These are phyloP conservation scores for Raffaelea albimanens DNA, from an alignment of 2,329 filamentous ascomycete species.

Conservation along the genomic window DNA sequence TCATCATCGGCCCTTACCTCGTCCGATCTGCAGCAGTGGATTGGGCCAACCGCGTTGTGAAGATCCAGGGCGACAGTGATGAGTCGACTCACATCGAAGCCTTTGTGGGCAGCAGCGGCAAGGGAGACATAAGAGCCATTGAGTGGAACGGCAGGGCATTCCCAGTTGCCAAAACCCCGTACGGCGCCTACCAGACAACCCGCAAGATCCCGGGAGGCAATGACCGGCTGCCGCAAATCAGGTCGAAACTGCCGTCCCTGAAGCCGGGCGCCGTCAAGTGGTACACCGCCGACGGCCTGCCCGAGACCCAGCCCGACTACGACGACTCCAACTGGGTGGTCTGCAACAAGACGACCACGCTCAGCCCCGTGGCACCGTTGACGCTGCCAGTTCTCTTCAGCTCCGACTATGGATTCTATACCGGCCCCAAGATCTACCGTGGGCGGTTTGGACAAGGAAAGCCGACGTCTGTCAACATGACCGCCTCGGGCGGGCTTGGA, in stretches of 20 bases:
- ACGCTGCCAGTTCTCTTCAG: conserved; percentile 57
- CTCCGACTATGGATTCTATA: conserved; percentile 62
- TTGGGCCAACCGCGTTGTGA: conserved; percentile 20
- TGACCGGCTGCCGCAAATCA: conserved; percentile 22
- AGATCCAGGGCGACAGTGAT: conserved; percentile 9
- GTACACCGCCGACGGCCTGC: conserved; percentile 53
- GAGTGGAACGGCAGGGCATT: conserved; percentile 48
- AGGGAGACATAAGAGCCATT: conserved; percentile 33
- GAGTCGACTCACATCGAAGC: conserved; percentile 31
- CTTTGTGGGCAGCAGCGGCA: conserved; percentile 38
- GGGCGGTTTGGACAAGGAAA: conserved; percentile 44
- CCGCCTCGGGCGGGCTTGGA: conserved; percentile 53
- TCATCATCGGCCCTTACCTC: conserved; percentile 38
- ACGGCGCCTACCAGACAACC: conserved; percentile 42
- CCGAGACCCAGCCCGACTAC: conserved; percentile 55
- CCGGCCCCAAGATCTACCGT: conserved; percentile 55
- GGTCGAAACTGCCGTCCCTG: conserved; percentile 31
- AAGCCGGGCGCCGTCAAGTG: conserved; percentile 22
- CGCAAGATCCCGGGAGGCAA: conserved; percentile 37
- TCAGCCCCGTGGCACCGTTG: conserved; percentile 46
- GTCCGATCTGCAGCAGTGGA: conserved; percentile 8
- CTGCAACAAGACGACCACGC: conserved; percentile 48
- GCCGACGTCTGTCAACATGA: conserved; percentile 36
- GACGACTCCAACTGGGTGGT: conserved; percentile 59
- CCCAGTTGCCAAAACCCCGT: conserved; percentile 23